Base-by-base conservation (phyloP, 257 asterid species). In the Eustoma russellianum region DNA sequence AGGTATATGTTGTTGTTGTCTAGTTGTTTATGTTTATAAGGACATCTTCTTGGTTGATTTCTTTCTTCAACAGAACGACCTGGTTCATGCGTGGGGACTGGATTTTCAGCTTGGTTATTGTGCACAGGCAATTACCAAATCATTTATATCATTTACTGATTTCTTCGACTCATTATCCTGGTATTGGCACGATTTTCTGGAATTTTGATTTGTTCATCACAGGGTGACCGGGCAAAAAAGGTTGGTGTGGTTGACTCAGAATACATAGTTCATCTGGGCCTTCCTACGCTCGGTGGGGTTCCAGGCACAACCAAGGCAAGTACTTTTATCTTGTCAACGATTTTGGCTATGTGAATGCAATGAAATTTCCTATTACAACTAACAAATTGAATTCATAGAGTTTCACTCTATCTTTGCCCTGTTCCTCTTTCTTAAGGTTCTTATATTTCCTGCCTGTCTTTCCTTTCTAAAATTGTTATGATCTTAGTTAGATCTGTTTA, bases 41-140 rank as follows among this genome's bases (percentile, higher is more conserved):
- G 28, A 19, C 28, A 38, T 9, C 54, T 50, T 30, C 44, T 16
- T 33, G 13, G 43, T 46, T 41, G 17, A 57, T 59, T n/a, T 17
- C 12, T 56, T 24, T 24, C 17, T 13, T 40, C 41, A 30, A 56
- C 79, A 90, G 98, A 90, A 90, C 14, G 98, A 90, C 70, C 69
- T 91, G 86, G 82, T 91, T 74, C 98, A 91, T 50, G 98, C 90
- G 16, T 91, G 98, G 98, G 98, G 98, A 18, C 77, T 91, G 52
- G 98, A 91, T 67, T 73, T 53, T 82, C 78, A 77, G 81, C 96
- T 91, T 5, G 98, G 98, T 46, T 91, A 91, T 61, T 91, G 96
- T 71, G 95, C 97, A 15, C 95, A 88, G 95, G 98, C 55, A 69
- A 78, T 73, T 47, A 41, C 13, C 35, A 9, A 35, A 16, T 17